These are phyloP conservation scores for Lepiota brunneoincarnata DNA, from an alignment of 768 basidiomycete species.

Conservation along the genomic window DNA sequence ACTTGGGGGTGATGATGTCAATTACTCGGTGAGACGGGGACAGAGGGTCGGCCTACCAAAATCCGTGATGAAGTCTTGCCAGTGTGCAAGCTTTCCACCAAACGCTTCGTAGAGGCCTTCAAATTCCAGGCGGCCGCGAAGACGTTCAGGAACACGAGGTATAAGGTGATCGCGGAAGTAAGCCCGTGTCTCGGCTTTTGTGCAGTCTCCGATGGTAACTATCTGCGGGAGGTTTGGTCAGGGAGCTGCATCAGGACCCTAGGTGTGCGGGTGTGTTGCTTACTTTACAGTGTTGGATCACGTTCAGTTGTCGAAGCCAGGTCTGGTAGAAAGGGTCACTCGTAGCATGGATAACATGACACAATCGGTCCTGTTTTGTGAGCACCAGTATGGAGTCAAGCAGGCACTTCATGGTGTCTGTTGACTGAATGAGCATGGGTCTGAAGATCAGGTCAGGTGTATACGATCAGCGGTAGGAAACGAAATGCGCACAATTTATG, in stretches of 20 bases:
- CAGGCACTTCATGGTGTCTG: constrained; percentile 79
- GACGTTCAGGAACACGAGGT: constrained; percentile 65
- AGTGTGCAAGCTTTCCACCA: constrained; percentile 82
- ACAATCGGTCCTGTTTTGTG: constrained; percentile 84
- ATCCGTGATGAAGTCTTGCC: constrained; percentile 77
- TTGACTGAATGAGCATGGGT: constrained; percentile 72
- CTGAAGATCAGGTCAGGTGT: constrained; percentile 29
- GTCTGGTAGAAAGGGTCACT: constrained; percentile 86
- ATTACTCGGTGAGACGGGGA: background rate
- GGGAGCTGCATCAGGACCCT: background rate
- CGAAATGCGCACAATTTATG: constrained; percentile 63
- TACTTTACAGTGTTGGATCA: constrained; percentile 83
- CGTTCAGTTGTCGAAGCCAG: constrained; percentile 75
- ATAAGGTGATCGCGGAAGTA: constrained; percentile 67
- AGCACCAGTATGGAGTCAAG: constrained; percentile 85
- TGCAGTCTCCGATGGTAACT: constrained; percentile 77
- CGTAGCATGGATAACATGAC: constrained; percentile 79
- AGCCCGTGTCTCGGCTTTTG: constrained; percentile 63
- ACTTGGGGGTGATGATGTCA: constrained; percentile 37
- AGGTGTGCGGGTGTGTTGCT: background rate
- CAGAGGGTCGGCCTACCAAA: constrained; percentile 44
- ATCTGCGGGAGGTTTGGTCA: constrained; percentile 37
- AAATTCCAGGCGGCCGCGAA: constrained; percentile 57
- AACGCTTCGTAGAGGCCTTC: constrained; percentile 76
- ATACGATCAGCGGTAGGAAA: background rate